A percentile compares a stretch with the other conserved stretches of the same genome.
Conservation (phyloP, 371 early-diverging fungal genomes). For the Haplosporangium sp. region DNA sequence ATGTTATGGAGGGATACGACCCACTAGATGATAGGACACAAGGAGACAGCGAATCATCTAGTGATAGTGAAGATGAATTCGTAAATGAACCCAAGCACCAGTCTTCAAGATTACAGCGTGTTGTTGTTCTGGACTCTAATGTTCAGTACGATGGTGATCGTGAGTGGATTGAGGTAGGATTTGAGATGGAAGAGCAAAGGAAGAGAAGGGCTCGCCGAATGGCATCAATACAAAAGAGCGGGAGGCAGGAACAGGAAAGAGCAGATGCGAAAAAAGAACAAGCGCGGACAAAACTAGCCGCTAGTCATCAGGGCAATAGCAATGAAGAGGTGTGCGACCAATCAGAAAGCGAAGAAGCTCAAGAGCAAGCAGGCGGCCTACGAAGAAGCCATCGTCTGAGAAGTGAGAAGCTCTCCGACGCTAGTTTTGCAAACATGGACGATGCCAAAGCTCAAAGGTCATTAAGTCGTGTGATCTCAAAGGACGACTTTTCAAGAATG, state of each 20-base stretch:
- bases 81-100: background rate
- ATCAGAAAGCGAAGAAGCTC: background rate
- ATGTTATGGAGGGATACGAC: constrained; percentile 43
- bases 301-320: background rate
- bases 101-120: constrained; percentile 16
- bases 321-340: background rate
- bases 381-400: constrained; percentile 19
- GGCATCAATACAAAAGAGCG: constrained; percentile 23
- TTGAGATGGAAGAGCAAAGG: constrained; percentile 33
- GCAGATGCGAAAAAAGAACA: background rate
- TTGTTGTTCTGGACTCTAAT: constrained; percentile 41
- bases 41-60: constrained; percentile 9
- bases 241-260: constrained; percentile 21
- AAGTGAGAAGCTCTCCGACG: constrained; percentile 39
- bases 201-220: constrained; percentile 24
- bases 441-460: constrained; percentile 65
- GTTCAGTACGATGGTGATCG: constrained; percentile 35
- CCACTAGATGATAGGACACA: constrained; percentile 36
- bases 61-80: constrained; percentile 36
- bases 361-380: background rate
- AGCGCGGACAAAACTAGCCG: background rate
- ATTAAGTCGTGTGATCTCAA: constrained; percentile 74
- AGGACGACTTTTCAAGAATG: constrained; percentile 89
- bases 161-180: constrained; percentile 39
- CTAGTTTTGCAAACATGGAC: constrained; percentile 60